Conservation (phyloP, 164 flowering plant genomes). For the Vitis rupestris region DNA sequence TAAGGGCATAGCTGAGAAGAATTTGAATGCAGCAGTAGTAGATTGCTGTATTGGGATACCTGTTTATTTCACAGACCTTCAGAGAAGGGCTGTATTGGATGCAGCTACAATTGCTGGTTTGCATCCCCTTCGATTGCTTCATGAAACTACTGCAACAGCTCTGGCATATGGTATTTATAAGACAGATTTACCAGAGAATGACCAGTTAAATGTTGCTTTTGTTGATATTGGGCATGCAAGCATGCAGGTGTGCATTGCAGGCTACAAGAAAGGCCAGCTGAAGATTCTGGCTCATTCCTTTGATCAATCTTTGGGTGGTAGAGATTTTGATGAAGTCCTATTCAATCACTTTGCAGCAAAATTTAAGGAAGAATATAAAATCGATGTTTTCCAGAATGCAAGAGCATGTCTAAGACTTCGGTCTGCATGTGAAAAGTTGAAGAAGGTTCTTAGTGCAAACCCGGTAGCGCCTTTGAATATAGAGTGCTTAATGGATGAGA, state of each 20-base stretch:
- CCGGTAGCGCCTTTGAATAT: constrained; percentile 84
- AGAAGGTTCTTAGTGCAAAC: constrained; percentile 89
- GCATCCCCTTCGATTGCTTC: constrained; percentile 73
- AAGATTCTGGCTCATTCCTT: constrained; percentile 71
- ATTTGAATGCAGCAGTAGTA: constrained; percentile 88
- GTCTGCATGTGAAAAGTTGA: constrained; percentile 79
- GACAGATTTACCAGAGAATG: constrained; percentile 87
- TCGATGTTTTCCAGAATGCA: constrained; percentile 77
- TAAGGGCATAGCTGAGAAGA: constrained; percentile 87
- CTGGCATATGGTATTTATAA: constrained; percentile 92
- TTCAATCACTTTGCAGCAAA: constrained; percentile 73
- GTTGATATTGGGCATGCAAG: constrained; percentile 86
- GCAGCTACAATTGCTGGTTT: constrained; percentile 92
- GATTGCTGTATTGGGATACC: constrained; percentile 97
- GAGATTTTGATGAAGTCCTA: constrained; percentile 90
- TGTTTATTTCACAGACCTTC: constrained; percentile 85
- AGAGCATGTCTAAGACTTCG: constrained; percentile 77
- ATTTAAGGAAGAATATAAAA: constrained; percentile 75
- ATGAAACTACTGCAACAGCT: constrained; percentile 91
- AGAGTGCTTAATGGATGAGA: constrained; percentile 98
- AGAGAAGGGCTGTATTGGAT: constrained; percentile 85
- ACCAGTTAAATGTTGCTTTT: constrained; percentile 80
- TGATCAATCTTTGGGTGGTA: constrained; percentile 76
- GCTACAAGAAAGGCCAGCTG: constrained; percentile 83
- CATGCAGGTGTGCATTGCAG: constrained; percentile 90